Evolutionary conservation across 495 filamentous ascomycete species (phyloP), one percentile per base, ranked within the genome.

Genomic region (Xylaria grammica): DNA sequence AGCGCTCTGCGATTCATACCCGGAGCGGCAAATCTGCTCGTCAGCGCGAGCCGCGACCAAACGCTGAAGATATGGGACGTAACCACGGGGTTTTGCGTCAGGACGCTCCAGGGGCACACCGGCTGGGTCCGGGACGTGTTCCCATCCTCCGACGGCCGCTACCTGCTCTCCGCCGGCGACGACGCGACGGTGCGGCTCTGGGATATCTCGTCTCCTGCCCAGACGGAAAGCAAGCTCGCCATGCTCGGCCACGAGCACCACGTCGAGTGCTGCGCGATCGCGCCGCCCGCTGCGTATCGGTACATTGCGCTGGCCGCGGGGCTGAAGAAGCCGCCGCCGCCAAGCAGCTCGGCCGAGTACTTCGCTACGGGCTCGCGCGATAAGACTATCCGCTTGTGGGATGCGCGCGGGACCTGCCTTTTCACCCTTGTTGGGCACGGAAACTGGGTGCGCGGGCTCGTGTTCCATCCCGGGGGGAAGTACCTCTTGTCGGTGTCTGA

Each of bases 391-490:
- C 86, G 85, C 70, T 69, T 94, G 8, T 94, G 90, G 90, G 89
- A 92, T 69, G 79, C 85, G 9, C 83, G 90, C 44, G 91, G 91
- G 15, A 88, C 88, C 6, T 73, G 88, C 27, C 84, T 94, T 63
- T 93, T 90, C 69, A 91, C 89, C 2, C 78, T 94, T 1, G 72
- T 87, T 2, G 91, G 91, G 8, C 91, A 94, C 67, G 91, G 94
- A 72, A 94, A 93, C 70, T 94, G 91, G 91, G 85, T 94, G 5
- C 83, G 90, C 15, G 86, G 77, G 4, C 69, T 94, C 10, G 84
- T 90, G 27, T 94, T 91, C 72, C 91, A 94, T 66, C 91, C 91
- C 1, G 90, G 89, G 7, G 91, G 91, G 0, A 93, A 91, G 74
- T 94, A 91, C 67, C 79, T 94, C 1, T 74, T 94, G 30, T 89